Base-by-base conservation (phyloP, 768 basidiomycete species). In the Tylopilus sp. region DNA sequence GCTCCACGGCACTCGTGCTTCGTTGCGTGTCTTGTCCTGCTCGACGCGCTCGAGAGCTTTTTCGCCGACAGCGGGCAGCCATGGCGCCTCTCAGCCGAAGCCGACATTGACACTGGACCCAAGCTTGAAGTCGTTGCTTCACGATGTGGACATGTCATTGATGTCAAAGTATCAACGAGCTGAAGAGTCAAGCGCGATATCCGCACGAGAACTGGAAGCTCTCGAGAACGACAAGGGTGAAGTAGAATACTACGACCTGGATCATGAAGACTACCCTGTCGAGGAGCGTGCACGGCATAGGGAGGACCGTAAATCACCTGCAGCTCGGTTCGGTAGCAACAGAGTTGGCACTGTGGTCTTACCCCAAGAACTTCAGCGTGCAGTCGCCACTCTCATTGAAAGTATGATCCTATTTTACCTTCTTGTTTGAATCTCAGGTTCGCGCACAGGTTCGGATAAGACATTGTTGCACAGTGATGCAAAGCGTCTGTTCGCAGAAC, bases 301-400 rank as follows among this genome's bases (percentile, higher is more conserved):
- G 58, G 74, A 59, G 65, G 79, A 67, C 40, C 74, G 82, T 47
- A 88, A 88, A 65, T 92, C 91, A 24, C 87, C 90, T 38, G 92
- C 90, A 21, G 92, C 92, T 19, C 73, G 75, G 22, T 89, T 89
- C 67, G 95, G 93, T 17, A 86, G 87, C 59, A 77, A 83, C 52
- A 73, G 78, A 38, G 77, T 91, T 44, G 89, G 91, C 10, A 73
- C 84, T 40, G 82, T 93, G 9, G 72, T 86, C 13, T 63, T 98
- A 13, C 87, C 94, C 1, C 68, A 77, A 10, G 86, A 93, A 67
- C 75, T 98, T 38, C 79, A 85, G 58, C 74, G 75, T 13, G 72
- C 86, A 6, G 85, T 97, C 45, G 77, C 78, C 52, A 61, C 69
- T 11, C 75, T 94, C 48, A 88, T 98, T 54, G 74, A 80, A 50